A percentile compares a stretch with the other conserved stretches of the same genome.
Evolutionary conservation across 1,139 yeast species (phyloP).

Genomic region (Yamadazyma diddensiae): DNA sequence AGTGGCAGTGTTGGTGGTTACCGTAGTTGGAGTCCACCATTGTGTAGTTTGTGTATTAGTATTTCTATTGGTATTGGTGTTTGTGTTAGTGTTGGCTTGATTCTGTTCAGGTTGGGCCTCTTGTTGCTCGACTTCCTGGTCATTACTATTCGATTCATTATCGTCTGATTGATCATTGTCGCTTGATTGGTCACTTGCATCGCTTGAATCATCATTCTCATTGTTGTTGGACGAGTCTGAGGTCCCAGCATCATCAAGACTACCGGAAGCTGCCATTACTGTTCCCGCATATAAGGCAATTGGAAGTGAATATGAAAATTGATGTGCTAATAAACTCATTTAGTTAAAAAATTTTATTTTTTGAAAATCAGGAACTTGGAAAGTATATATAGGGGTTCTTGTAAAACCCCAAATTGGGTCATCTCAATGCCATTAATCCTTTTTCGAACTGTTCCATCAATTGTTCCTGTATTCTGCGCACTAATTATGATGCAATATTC

Average conservation of each 20-base stretch:
- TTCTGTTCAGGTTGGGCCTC: constrained; percentile 4
- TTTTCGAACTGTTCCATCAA: not conserved
- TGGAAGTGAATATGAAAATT: constrained; percentile 3
- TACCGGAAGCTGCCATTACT: constrained; percentile 8
- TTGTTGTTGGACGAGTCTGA: not conserved
- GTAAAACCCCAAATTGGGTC: not conserved
- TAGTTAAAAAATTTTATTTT: constrained; percentile 1
- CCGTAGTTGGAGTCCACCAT: constrained; percentile 19
- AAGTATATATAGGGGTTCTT: not conserved
- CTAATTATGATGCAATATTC: constrained; percentile 1
- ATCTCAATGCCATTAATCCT: not conserved
- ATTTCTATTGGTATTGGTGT: constrained; percentile 7
- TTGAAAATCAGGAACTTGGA: constrained; percentile 1
- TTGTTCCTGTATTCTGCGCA: not conserved
- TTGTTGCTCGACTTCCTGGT: constrained; percentile 1
- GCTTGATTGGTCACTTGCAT: not conserved
- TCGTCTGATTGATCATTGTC: not conserved
- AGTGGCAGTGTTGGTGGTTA: constrained; percentile 17
- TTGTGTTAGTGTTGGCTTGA: constrained; percentile 7
- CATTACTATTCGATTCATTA: constrained; percentile 2
- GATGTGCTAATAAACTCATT: constrained; percentile 8
- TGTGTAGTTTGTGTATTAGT: constrained; percentile 12
- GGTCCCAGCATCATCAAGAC: constrained; percentile 5
- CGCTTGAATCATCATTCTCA: not conserved
- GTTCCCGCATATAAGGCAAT: constrained; percentile 5